Conservation (phyloP, 2,329 filamentous ascomycete species). For the Trichoderma sp. region DNA sequence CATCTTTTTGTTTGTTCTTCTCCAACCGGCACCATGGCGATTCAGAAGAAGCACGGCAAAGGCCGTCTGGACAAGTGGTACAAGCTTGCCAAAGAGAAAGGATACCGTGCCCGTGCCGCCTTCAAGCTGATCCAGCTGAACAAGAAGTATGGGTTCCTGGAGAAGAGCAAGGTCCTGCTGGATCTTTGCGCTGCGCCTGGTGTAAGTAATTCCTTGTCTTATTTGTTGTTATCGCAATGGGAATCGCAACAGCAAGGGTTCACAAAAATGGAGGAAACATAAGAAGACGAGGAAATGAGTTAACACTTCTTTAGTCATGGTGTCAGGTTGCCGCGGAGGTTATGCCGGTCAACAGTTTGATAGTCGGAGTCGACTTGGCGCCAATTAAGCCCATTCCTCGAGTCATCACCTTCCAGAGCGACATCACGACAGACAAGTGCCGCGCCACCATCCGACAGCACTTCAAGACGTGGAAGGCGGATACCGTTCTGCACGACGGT, state of each 20-base stretch:
- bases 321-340: constrained; percentile 94
- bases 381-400: constrained; percentile 95
- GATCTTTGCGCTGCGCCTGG: constrained; percentile 98
- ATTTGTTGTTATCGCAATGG: background rate
- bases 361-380: constrained; percentile 89
- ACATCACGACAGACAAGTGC: constrained; percentile 97
- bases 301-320: constrained; percentile 67
- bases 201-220: constrained; percentile 51
- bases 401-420: constrained; percentile 93
- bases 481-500: constrained; percentile 94
- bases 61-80: constrained; percentile 99
- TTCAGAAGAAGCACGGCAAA: constrained; percentile 99
- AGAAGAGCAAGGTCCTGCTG: constrained; percentile 92
- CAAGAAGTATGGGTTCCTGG: constrained; percentile 98
- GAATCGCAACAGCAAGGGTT: background rate
- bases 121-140: constrained; percentile 99
- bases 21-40: constrained; percentile 66
- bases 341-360: constrained; percentile 87
- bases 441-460: constrained; percentile 85
- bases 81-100: constrained; percentile 97
- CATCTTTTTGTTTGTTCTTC: background rate
- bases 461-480: constrained; percentile 93
- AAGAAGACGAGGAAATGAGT: background rate
- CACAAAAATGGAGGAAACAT: background rate
- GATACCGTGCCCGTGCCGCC: constrained; percentile 90